These are phyloP conservation scores for Marchantia polymorpha DNA, from an alignment of 225 moss, liverwort and hornwort genomes.

Conservation along the genomic window DNA sequence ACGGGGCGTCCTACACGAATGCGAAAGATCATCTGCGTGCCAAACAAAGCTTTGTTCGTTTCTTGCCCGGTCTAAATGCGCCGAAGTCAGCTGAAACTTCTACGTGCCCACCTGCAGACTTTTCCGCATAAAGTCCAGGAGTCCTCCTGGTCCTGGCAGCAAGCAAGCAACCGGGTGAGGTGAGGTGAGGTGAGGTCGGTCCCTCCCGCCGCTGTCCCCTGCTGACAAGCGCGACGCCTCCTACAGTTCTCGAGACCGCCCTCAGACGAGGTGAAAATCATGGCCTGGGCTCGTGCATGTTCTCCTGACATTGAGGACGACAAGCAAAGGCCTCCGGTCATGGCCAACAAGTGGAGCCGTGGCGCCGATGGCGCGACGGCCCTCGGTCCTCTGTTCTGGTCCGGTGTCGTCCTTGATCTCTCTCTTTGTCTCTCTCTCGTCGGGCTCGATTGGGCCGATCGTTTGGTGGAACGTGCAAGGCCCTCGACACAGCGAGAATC, in stretches of 20 bases:
- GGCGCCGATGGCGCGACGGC: no score
- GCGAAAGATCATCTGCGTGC: background rate
- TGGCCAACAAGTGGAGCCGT: no score
- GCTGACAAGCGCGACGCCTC: background rate
- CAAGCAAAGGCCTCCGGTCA: background rate
- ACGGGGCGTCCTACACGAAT: background rate
- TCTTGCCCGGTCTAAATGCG: background rate
- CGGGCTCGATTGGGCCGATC: no score
- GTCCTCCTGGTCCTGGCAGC: background rate
- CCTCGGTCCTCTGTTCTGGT: no score
- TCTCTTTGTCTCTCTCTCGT: no score
- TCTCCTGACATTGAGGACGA: background rate
- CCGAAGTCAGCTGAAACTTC: background rate
- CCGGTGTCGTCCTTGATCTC: no score
- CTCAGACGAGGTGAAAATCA: background rate
- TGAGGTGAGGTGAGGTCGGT: background rate
- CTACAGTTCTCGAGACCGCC: background rate
- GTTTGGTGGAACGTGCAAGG: no score
- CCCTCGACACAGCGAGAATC: no score
- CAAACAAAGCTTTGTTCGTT: background rate
- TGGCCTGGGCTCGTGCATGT: background rate
- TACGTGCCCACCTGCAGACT: background rate
- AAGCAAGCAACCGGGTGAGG: background rate
- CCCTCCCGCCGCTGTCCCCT: background rate
- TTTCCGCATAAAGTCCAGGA: background rate